These are phyloP conservation scores for Murraya paniculata DNA, from an alignment of 345 rosid species.

Conservation along the genomic window DNA sequence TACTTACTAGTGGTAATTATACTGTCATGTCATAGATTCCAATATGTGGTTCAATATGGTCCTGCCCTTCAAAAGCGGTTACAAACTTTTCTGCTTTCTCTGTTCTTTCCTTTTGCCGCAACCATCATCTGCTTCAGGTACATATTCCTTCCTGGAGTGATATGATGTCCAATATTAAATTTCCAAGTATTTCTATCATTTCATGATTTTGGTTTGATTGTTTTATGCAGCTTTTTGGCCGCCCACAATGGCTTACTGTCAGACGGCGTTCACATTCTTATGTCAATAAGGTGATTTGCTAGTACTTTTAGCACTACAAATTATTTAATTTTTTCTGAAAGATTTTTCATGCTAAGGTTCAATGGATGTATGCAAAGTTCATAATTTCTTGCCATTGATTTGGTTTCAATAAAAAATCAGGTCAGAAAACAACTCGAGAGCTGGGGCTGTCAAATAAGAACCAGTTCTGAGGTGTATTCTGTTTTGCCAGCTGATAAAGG, in stretches of 20 bases:
- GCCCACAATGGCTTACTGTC: conserved; percentile 93
- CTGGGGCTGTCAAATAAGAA: conserved; percentile 67
- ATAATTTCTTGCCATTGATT: neutral
- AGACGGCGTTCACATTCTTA: conserved; percentile 61
- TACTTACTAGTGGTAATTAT: neutral
- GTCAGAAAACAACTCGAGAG: conserved; percentile 61
- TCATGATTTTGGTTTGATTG: neutral
- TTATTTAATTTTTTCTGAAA: neutral
- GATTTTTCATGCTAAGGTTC: neutral
- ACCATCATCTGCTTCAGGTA: conserved; percentile 92
- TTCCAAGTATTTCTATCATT: neutral
- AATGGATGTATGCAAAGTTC: neutral
- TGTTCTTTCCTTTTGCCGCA: conserved; percentile 77
- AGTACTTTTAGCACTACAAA: neutral
- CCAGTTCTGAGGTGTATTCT: conserved; percentile 47
- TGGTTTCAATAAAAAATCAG: conserved; percentile 26
- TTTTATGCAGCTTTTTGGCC: conserved; percentile 61
- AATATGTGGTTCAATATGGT: conserved; percentile 87
- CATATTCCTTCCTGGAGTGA: neutral
- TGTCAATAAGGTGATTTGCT: conserved; percentile 53
- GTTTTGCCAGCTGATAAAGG: conserved; percentile 46
- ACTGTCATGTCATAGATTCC: conserved; percentile 52
- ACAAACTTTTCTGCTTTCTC: conserved; percentile 79
- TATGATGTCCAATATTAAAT: too few relatives aligned
- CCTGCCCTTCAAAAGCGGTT: conserved; percentile 74